Percentiles rank a stretch among this genome's conserved stretches.
Conservation (phyloP, 2,329 filamentous ascomycete genomes). For the Penicillium sp. region DNA sequence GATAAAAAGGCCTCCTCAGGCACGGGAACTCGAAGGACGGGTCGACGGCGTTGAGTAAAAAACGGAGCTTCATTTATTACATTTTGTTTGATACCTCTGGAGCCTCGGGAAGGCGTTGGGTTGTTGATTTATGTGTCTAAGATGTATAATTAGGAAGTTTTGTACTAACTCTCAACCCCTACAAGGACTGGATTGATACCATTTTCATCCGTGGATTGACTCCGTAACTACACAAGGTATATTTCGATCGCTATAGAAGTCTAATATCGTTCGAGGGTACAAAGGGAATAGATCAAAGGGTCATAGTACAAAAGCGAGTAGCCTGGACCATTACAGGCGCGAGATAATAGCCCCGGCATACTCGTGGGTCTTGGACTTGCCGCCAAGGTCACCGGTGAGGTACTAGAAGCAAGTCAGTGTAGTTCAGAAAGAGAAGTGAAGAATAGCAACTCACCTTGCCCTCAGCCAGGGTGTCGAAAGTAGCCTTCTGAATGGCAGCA, state of each 20-base stretch:
- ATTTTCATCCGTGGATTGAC: conserved; percentile 8
- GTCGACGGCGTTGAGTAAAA: conserved; percentile 28
- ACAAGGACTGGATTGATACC: too few relatives aligned
- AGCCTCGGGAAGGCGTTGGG: conserved; percentile 10
- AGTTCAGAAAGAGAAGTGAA: background rate
- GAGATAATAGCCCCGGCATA: conserved; percentile 88
- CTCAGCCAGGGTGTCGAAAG: conserved; percentile 90
- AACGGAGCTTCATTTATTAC: conserved; percentile 1
- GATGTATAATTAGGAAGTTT: too few relatives aligned
- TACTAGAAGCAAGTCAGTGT: conserved; percentile 41
- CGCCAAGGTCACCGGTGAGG: conserved; percentile 91
- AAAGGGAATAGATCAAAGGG: conserved; percentile 28
- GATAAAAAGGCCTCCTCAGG: conserved; percentile 30
- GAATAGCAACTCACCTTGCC: conserved; percentile 61
- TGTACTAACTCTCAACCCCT: too few relatives aligned
- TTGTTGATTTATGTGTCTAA: conserved; percentile 1
- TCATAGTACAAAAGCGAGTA: conserved; percentile 34
- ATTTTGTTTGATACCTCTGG: conserved; percentile 26
- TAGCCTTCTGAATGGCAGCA: conserved; percentile 82
- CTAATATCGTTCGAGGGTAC: conserved; percentile 36
- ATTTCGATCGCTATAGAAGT: conserved; percentile 36
- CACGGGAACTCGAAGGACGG: conserved; percentile 35
- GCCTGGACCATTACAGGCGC: conserved; percentile 43
- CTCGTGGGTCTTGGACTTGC: conserved; percentile 91
- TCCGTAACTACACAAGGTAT: conserved; percentile 34